Conservation (phyloP, 2,329 filamentous ascomycete species). For the Lasiodiplodia hormozganensis region DNA sequence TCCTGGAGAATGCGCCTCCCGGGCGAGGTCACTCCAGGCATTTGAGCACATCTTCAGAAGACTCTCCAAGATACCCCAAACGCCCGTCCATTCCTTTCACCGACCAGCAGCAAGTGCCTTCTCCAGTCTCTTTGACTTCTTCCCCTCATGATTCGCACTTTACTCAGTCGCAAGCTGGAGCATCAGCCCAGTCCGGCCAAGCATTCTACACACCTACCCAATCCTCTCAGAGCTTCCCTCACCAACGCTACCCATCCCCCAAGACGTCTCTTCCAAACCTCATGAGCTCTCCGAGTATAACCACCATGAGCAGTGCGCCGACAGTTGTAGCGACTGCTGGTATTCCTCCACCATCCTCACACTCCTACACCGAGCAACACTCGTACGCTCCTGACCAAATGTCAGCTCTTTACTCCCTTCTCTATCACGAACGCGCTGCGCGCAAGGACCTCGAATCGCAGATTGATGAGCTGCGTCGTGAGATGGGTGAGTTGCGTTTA, state of each 20-base stretch:
- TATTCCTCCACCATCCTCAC: conserved; percentile 3
- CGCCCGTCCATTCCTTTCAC: conserved; percentile 25
- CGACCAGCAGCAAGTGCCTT: conserved; percentile 16
- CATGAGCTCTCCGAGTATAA: conserved; percentile 18
- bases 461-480: conserved; percentile 41
- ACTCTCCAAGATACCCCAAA: conserved; percentile 18
- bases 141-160: conserved; percentile 18
- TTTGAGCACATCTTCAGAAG: conserved; percentile 37
- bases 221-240: neutral
- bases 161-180: neutral
- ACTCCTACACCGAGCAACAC: conserved; percentile 27
- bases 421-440: conserved; percentile 42
- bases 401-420: conserved; percentile 36
- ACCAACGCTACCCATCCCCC: conserved; percentile 6
- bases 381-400: conserved; percentile 32
- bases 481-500: conserved; percentile 39
- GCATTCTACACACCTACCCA: conserved; percentile 1
- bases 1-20: conserved; percentile 46
- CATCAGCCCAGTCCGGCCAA: neutral
- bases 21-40: conserved; percentile 41
- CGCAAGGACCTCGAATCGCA: conserved; percentile 44
- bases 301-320: conserved; percentile 22
- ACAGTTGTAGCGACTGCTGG: conserved; percentile 23
- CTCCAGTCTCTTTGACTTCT: conserved; percentile 13
- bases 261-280: conserved; percentile 21